Conservation (phyloP, 169 alveolate species). For the Cyclospora cayetanensis region DNA sequence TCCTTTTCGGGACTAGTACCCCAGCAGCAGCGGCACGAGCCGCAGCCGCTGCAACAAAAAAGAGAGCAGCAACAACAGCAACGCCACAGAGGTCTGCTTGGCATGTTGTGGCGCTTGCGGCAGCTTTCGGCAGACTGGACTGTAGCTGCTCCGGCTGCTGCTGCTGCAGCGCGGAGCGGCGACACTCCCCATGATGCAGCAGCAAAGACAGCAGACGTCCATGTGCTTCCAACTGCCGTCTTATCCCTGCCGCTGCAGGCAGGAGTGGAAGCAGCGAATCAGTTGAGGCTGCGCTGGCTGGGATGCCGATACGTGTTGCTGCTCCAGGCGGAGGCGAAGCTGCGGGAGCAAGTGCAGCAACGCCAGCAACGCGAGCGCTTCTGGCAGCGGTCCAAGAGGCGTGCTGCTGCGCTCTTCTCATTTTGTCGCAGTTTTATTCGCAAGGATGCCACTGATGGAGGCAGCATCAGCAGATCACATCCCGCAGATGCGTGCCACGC, state of each 20-base stretch:
- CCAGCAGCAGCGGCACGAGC: no score
- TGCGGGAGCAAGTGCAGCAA: background rate
- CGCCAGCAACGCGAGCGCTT: background rate
- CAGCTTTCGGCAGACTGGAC: slow-evolving; percentile 19
- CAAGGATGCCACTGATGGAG: background rate
- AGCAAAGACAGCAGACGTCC: background rate
- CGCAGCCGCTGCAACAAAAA: no score
- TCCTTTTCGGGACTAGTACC: no score
- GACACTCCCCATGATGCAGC: background rate
- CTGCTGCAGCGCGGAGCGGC: slow-evolving; percentile 27
- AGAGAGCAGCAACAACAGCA: no score
- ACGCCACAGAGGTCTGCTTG: no score
- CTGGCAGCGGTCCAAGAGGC: background rate
- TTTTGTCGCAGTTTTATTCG: background rate
- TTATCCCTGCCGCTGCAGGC: background rate
- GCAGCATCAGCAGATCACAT: background rate
- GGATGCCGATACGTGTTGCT: background rate
- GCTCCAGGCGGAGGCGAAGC: background rate
- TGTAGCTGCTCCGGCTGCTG: background rate
- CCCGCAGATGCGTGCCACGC: background rate
- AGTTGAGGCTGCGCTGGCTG: slow-evolving; percentile 14
- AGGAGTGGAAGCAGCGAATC: background rate
- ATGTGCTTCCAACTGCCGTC: background rate
- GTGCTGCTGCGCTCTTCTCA: background rate
- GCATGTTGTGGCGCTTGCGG: no score